Conservation (phyloP, 768 basidiomycete genomes). For the Sporobolomyces pararoseus region DNA sequence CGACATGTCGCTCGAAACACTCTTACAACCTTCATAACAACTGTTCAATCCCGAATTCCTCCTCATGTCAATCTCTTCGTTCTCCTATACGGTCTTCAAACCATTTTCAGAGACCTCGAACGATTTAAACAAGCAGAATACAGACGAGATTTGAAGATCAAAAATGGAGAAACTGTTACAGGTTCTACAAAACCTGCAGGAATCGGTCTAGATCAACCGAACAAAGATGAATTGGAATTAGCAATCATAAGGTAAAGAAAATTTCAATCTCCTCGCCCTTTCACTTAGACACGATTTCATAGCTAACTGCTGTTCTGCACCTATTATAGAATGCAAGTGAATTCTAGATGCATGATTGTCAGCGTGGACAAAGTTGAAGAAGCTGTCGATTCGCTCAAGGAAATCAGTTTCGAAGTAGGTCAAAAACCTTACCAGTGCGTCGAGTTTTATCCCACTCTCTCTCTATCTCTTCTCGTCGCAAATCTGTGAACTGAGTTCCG, state of each 20-base stretch:
- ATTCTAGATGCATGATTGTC: slow-evolving; percentile 32
- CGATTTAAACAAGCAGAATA: slow-evolving; percentile 23
- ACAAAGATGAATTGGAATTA: slow-evolving; percentile 26
- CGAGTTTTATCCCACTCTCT: neutral
- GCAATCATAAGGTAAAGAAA: slow-evolving; percentile 31
- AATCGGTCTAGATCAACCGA: slow-evolving; percentile 25
- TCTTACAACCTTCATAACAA: slow-evolving; percentile 12
- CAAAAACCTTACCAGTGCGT: slow-evolving; percentile 40
- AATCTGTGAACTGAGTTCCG: no score
- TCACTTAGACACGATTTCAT: no score
- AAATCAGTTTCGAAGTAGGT: slow-evolving; percentile 35
- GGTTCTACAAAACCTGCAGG: slow-evolving; percentile 14
- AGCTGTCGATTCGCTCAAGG: slow-evolving; percentile 41
- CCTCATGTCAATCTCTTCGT: slow-evolving; percentile 38
- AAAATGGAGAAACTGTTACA: neutral
- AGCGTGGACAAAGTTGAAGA: slow-evolving; percentile 27
- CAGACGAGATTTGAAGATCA: neutral
- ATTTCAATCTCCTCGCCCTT: neutral
- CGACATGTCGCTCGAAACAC: slow-evolving; percentile 10
- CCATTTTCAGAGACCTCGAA: slow-evolving; percentile 24
- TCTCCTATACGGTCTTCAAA: slow-evolving; percentile 20
- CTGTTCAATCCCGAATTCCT: slow-evolving; percentile 24
- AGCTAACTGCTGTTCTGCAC: neutral
- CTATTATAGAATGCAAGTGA: slow-evolving; percentile 14
- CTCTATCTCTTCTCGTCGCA: neutral